Evolutionary conservation across 345 rosid genomes (phyloP).

Genomic region (Gossypium longicalyx): DNA sequence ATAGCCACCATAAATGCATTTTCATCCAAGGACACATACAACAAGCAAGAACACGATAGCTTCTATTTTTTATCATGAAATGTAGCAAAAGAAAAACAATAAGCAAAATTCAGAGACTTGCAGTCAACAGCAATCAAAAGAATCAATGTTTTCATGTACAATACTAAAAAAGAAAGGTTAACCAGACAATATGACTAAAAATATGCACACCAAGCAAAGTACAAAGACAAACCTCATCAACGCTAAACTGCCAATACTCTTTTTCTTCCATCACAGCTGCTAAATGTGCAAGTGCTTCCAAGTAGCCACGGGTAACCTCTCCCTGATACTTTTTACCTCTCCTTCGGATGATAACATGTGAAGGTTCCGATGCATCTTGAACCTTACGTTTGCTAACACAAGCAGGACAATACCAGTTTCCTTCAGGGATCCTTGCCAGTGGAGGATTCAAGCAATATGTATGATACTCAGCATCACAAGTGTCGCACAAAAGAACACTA

Average conservation of each 20-base stretch:
- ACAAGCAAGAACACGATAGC: not conserved
- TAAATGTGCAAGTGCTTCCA: constrained; percentile 58
- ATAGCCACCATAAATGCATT: constrained; percentile 3
- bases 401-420: constrained; percentile 98
- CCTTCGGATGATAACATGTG: constrained; percentile 36
- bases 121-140: constrained; percentile 7
- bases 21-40: not conserved
- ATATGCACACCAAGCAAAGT: not conserved
- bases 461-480: constrained; percentile 96
- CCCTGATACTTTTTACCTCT: constrained; percentile 63
- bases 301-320: constrained; percentile 56
- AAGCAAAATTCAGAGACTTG: not conserved
- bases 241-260: constrained; percentile 76
- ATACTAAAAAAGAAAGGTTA: not conserved
- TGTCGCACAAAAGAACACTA: constrained; percentile 94
- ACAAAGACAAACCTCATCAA: constrained; percentile 63
- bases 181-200: not conserved
- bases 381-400: constrained; percentile 56
- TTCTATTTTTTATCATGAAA: not conserved
- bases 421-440: constrained; percentile 88
- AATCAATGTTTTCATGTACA: constrained; percentile 1
- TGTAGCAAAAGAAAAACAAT: constrained; percentile 4
- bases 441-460: constrained; percentile 99
- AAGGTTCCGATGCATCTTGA: constrained; percentile 45
- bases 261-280: constrained; percentile 66